phyloP scores from a whole-genome alignment of 805 yeast species.

The Diddensiella transvaalensis region DNA sequence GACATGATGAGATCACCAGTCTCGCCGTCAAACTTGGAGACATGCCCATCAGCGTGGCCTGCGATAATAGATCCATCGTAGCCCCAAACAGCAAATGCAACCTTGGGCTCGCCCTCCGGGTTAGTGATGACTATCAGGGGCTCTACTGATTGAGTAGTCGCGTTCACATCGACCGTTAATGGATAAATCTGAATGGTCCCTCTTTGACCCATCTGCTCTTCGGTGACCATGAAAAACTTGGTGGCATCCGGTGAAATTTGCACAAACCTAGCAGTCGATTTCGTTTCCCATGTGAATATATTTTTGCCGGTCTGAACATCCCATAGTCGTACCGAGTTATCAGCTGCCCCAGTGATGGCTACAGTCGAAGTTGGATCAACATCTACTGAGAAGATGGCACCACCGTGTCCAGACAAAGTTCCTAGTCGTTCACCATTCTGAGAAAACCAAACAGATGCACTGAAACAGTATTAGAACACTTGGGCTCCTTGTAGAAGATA shows the following conservation, averaged over 20 bases:
- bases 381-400: constrained; percentile 95
- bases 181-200: constrained; percentile 73
- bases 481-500: too few relatives aligned
- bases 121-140: constrained; percentile 62
- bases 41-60: constrained; percentile 83
- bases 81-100: constrained; percentile 77
- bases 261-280: constrained; percentile 88
- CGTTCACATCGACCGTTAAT: constrained; percentile 48
- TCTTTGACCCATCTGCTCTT: constrained; percentile 84
- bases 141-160: constrained; percentile 43
- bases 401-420: constrained; percentile 81
- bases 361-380: constrained; percentile 65
- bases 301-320: constrained; percentile 72
- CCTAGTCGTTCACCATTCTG: constrained; percentile 96
- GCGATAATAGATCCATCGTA: constrained; percentile 73
- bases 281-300: constrained; percentile 65
- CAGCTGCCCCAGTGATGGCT: constrained; percentile 89
- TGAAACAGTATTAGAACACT: background rate
- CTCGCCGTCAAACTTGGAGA: constrained; percentile 72
- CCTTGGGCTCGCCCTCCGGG: constrained; percentile 40
- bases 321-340: constrained; percentile 83
- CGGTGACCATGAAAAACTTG: constrained; percentile 72
- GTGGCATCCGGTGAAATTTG: constrained; percentile 74
- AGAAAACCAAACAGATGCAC: constrained; percentile 88
- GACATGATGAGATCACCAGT: constrained; percentile 68